Percentiles rank a stretch among this genome's conserved stretches.
These are phyloP conservation scores for Petunia hybrid DNA, from an alignment of 305 asterid genomes.

Conservation along the genomic window DNA sequence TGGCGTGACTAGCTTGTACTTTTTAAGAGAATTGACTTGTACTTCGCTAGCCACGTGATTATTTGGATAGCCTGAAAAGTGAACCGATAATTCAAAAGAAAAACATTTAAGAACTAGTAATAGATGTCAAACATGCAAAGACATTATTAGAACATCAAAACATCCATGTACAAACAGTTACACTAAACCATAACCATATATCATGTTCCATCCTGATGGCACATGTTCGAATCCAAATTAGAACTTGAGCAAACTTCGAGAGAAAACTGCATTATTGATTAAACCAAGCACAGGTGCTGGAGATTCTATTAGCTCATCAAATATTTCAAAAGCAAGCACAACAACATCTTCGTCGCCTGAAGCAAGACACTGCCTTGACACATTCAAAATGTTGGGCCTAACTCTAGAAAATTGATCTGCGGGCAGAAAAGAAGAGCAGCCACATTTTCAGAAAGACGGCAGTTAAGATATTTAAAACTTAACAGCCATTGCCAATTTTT, in stretches of 20 bases:
- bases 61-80: too few relatives aligned
- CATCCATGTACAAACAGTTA: neutral
- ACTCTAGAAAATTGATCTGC: slow-evolving; percentile 89
- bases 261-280: too few relatives aligned
- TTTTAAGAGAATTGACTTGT: slow-evolving; percentile 83
- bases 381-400: slow-evolving; percentile 92
- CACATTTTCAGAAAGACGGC: too few relatives aligned
- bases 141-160: too few relatives aligned
- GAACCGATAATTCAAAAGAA: slow-evolving; percentile 41
- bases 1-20: too few relatives aligned
- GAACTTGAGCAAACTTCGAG: slow-evolving; percentile 90
- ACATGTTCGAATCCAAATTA: slow-evolving; percentile 77
- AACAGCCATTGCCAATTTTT: too few relatives aligned
- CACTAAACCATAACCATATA: neutral
- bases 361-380: too few relatives aligned
- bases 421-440: slow-evolving; percentile 34
- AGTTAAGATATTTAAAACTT: too few relatives aligned
- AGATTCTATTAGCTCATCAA: too few relatives aligned
- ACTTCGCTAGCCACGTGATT: slow-evolving; percentile 95
- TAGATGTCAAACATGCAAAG: neutral
- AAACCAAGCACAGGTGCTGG: too few relatives aligned
- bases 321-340: too few relatives aligned
- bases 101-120: neutral
- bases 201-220: slow-evolving; percentile 76
- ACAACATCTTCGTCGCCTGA: too few relatives aligned